Conservation (phyloP, 768 basidiomycete species). For the Kwoniella sp. region DNA sequence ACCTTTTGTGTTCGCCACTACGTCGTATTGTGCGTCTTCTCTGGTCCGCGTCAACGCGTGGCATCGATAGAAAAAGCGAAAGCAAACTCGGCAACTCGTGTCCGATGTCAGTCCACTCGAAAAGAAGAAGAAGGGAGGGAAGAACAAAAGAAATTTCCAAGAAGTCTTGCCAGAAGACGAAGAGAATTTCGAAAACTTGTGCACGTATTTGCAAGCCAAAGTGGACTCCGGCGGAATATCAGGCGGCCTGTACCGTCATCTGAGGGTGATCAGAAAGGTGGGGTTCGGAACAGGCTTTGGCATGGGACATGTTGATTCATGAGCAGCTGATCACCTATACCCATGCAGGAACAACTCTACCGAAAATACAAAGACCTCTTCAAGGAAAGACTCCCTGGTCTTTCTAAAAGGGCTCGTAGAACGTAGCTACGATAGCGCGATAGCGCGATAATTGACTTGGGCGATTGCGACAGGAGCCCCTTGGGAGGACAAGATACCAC, state of each 20-base stretch:
- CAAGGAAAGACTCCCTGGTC: not conserved
- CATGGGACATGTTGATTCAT: no score
- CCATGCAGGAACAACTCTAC: slow-evolving; percentile 1
- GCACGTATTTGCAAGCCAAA: not conserved
- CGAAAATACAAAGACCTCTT: slow-evolving; percentile 4
- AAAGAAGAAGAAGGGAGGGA: not conserved
- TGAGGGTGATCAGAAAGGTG: not conserved
- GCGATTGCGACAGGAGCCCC: no score
- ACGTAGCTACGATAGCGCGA: no score
- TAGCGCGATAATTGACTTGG: no score
- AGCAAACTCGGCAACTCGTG: no score
- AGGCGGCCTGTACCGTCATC: not conserved
- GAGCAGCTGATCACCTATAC: not conserved
- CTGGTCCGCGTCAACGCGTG: no score
- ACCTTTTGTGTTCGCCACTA: no score
- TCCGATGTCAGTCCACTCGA: no score
- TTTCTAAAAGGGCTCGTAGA: not conserved
- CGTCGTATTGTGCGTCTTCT: no score
- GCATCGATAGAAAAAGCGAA: no score
- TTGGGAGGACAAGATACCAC: no score
- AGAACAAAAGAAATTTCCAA: not conserved
- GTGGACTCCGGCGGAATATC: not conserved
- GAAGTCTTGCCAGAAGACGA: slow-evolving; percentile 3
- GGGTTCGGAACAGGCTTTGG: no score
- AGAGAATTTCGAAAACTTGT: not conserved